phyloP scores from a whole-genome alignment of 2,329 filamentous ascomycete species.

The Penicillium sp. region DNA sequence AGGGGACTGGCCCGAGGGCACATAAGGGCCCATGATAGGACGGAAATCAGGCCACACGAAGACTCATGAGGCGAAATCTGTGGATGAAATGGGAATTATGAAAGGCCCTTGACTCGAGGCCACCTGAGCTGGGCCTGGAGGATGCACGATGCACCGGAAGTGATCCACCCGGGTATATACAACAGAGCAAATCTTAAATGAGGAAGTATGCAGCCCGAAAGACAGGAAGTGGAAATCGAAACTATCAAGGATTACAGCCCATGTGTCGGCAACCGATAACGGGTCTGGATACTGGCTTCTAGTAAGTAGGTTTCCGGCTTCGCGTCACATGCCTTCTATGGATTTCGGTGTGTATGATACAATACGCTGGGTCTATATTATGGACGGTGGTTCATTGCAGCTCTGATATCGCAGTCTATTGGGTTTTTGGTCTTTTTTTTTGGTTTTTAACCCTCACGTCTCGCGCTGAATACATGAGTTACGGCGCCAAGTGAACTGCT shows the following conservation, averaged over 20 bases:
- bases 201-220: not conserved
- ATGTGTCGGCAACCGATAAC: slow-evolving; percentile 1
- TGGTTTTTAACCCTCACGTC: slow-evolving; percentile 11
- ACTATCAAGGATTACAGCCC: not conserved
- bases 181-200: not conserved
- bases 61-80: not conserved
- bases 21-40: slow-evolving; percentile 26
- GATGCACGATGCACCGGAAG: not conserved
- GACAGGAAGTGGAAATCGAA: not conserved
- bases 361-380: slow-evolving; percentile 4
- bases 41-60: not conserved
- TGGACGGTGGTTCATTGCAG: not conserved
- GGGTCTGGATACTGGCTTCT: not conserved
- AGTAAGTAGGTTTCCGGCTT: not conserved
- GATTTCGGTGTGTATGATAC: slow-evolving; percentile 2
- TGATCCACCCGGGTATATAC: not conserved
- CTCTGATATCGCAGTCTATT: slow-evolving; percentile 2
- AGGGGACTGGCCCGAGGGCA: slow-evolving; percentile 34
- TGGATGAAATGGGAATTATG: not conserved
- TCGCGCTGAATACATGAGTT: not conserved
- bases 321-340: slow-evolving; percentile 1
- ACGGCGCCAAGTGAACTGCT: not conserved
- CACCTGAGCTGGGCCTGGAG: not conserved
- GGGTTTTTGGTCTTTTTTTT: not conserved
- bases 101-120: not conserved